Base-by-base conservation (phyloP, 2,329 filamentous ascomycete genomes). In the Exophiala sp. region DNA sequence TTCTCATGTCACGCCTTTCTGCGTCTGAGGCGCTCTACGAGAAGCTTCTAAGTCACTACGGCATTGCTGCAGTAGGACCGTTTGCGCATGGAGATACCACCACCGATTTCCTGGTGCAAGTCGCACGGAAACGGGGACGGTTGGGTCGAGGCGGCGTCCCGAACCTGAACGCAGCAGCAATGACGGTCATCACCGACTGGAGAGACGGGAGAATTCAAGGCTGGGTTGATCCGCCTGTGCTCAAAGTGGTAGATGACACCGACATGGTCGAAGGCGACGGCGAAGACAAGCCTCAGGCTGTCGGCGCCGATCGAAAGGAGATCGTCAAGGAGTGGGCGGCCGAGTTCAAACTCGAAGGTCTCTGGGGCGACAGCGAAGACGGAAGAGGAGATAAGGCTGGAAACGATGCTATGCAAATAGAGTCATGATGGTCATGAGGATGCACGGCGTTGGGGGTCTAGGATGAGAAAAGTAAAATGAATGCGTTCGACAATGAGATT, bases 171-270 rank as follows among this genome's bases (percentile, higher is more conserved):
- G 83, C 86, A 46, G 91, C 93, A 6, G 93, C 91, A 56, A 91
- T 93, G 78, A 85, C 88, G 0, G 90, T 98, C 48, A 82, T 98
- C 50, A 93, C 83, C n/a, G 93, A 98, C 73, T 95, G 93, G 88
- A 81, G 93, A 60, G 91, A 97, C 66, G 91, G 90, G 21, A 81
- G 93, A 45, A 94, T 98, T 62, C 88, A 94, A 70, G 90, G 90
- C 50, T 95, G 90, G 90, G 80, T 83, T 41, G 85, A 89, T 61
- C 79, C 88, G 2, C 89, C 90, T 6, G 76, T 78, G 29, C 69
- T 88, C 52, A 71, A 79, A 14, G 77, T 85, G 39, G 74, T 75
- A n/a, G 63, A 67, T 16, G 64, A 66, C 38, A 48, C 58, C 56
- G 62, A 67, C 37, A 67, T 69, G 38, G 52, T 63, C 41, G 56